Evolutionary conservation across 768 basidiomycete genomes (phyloP).

Genomic region (Boletellus ananas): DNA sequence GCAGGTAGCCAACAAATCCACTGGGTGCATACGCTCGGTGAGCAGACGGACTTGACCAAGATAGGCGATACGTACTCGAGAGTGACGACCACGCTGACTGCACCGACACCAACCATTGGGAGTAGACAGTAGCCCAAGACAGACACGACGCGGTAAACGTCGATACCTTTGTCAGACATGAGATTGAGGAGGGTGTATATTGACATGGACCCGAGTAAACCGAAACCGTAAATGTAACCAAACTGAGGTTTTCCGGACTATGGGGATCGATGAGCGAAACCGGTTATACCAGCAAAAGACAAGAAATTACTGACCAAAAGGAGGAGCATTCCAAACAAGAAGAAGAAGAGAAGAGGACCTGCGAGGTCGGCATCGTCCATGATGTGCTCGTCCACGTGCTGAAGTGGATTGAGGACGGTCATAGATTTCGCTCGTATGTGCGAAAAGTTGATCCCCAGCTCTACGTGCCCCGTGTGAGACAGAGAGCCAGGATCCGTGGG

Average conservation of each 20-base stretch:
- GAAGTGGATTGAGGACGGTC: constrained; percentile 92
- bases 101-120: constrained; percentile 93
- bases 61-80: constrained; percentile 66
- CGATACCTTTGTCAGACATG: constrained; percentile 94
- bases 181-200: constrained; percentile 94
- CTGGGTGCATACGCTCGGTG: constrained; percentile 35
- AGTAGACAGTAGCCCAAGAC: constrained; percentile 96
- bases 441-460: constrained; percentile 95
- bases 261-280: background rate
- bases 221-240: constrained; percentile 97
- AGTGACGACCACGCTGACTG: constrained; percentile 79
- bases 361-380: constrained; percentile 99
- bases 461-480: constrained; percentile 38
- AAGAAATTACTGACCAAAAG: constrained; percentile 66
- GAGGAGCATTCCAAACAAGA: constrained; percentile 90
- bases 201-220: constrained; percentile 86
- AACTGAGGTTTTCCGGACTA: constrained; percentile 99
- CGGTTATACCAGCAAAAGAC: background rate
- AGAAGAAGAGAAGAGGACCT: constrained; percentile 91
- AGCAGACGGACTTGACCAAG: constrained; percentile 2
- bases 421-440: constrained; percentile 93
- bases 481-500: background rate
- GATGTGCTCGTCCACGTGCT: constrained; percentile 79
- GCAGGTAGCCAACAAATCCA: constrained; percentile 78
- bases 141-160: constrained; percentile 91